Evolutionary conservation across 2,329 filamentous ascomycete species (phyloP), one percentile per base, ranked within the genome.

Genomic region (Cephalotrichum gorgonifer): DNA sequence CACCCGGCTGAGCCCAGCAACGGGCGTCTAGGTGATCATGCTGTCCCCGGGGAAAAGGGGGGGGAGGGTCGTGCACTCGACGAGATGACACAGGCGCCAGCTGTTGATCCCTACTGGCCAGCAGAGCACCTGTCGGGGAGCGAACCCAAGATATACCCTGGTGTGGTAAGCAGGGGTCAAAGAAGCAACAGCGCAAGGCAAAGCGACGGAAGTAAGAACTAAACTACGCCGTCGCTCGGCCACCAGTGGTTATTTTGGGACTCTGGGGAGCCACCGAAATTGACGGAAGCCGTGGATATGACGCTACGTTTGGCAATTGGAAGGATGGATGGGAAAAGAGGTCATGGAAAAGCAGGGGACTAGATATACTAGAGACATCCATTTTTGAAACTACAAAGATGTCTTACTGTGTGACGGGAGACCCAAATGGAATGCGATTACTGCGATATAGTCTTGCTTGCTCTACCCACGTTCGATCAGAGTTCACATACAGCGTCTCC

Each of bases 91-190:
- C 4, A 9, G 39, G 11, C 15, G 20, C 3, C 11, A 3, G 9
- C 25, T 11, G 22, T 27, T 50, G 68, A 71, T 20, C 56, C 60
- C n/a, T 54, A 61, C 20, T 67, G 66, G 63, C 54, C 65, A 14
- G 57, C 65, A 7, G 65, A 72, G 49, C 72, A 78, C 54, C 59
- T 79, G 11, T 76, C 72, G 12, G 78, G 74, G 3, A 74, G 69
- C 44, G 84, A 88, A 61, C 85, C 84, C 11, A 76, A 73, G 53
- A 79, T 88, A 53, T 86, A 88, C 54, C 86, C 86, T 0, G 85
- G 85, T 0, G 75, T 89, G 28, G 74, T 88, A 42, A 71, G 73
- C 15, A 66, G 74, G 49, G 71, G 71, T 27, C 63, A 58, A 42
- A 65, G 72, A 47, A 70, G 62, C 46, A 68, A 66, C 41, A 75